Conservation (phyloP, 345 rosid genomes). For the Lepidium sativum region DNA sequence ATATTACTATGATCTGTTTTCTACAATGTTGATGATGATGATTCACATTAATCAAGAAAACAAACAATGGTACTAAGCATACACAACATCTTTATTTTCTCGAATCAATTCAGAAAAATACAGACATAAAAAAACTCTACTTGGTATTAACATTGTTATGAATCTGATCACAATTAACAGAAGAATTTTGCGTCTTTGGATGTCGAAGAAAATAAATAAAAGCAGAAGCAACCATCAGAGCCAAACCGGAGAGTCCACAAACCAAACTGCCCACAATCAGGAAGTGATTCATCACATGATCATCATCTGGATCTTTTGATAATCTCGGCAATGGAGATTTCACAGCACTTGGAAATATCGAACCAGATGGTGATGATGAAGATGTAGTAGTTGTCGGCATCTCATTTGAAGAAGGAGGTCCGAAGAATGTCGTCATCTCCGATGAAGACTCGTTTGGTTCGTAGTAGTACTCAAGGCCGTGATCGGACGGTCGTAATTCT, state of each 20-base stretch:
- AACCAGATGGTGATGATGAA: not conserved
- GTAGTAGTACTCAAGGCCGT: conserved; percentile 55
- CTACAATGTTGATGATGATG: not conserved
- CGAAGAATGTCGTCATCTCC: conserved; percentile 51
- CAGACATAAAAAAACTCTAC: not conserved
- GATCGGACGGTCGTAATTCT: conserved; percentile 65
- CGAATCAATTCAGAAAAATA: not conserved
- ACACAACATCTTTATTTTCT: not conserved
- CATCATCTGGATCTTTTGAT: not conserved
- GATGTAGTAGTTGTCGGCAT: not conserved
- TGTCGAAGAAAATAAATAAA: conserved; percentile 11
- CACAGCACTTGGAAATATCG: conserved; percentile 25
- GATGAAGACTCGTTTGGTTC: conserved; percentile 32
- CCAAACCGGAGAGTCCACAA: conserved; percentile 23
- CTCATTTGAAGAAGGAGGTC: conserved; percentile 19
- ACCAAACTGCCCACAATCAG: conserved; percentile 22
- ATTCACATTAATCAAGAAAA: not conserved
- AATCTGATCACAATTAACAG: not conserved
- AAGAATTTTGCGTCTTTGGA: not conserved
- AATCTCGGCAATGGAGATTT: conserved; percentile 7
- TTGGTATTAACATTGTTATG: not conserved
- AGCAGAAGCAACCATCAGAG: conserved; percentile 28
- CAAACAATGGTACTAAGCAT: too few species aligned
- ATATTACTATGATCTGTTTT: not conserved
- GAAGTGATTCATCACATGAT: conserved; percentile 22